Conservation (phyloP, 768 basidiomycete species). For the Boletales sp. region DNA sequence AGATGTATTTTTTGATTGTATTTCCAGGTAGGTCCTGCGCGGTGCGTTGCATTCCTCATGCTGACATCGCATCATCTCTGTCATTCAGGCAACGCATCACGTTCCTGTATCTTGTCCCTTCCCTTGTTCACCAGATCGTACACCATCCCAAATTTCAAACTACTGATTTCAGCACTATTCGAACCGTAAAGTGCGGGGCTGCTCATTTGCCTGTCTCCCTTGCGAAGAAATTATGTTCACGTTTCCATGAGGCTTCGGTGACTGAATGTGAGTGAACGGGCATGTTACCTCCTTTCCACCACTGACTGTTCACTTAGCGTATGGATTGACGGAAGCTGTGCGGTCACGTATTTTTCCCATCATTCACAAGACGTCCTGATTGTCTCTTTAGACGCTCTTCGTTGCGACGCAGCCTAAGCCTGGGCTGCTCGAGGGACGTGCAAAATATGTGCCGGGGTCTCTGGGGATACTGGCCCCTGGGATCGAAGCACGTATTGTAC, state of each 20-base stretch:
- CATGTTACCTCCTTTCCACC: neutral
- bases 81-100: conserved; percentile 52
- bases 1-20: conserved; percentile 45
- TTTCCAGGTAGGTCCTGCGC: conserved; percentile 49
- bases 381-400: conserved; percentile 48
- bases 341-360: conserved; percentile 18
- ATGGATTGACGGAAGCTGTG: conserved; percentile 70
- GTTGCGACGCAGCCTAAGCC: conserved; percentile 42
- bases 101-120: conserved; percentile 52
- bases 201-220: conserved; percentile 65
- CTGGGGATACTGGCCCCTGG: conserved; percentile 62
- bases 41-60: too few relatives aligned
- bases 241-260: conserved; percentile 30
- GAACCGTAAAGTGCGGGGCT: conserved; percentile 48
- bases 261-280: conserved; percentile 44
- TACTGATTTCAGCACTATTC: conserved; percentile 52
- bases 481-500: conserved; percentile 58
- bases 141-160: conserved; percentile 45
- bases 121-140: conserved; percentile 61
- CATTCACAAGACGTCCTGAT: neutral
- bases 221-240: conserved; percentile 37
- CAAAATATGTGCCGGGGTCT: conserved; percentile 39
- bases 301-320: conserved; percentile 40
- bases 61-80: neutral
- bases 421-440: conserved; percentile 44